Conservation (phyloP, 768 basidiomycete genomes). For the Ephemerocybe angulata region DNA sequence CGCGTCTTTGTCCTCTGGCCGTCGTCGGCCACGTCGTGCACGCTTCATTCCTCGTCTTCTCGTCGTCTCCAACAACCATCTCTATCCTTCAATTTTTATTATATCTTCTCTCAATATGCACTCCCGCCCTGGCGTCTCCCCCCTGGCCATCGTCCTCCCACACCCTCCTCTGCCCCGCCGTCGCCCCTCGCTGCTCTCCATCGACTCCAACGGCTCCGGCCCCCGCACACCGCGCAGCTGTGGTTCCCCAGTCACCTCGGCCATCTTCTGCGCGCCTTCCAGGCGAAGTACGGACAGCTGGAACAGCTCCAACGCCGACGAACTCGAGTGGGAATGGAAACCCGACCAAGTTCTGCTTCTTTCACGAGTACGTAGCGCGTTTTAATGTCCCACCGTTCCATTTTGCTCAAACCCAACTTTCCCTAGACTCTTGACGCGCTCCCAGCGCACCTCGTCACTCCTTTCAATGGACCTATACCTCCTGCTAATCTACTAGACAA, state of each 20-base stretch:
- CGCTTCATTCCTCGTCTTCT: conserved; percentile 7
- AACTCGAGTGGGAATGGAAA: conserved; percentile 69
- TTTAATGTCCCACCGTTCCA: conserved; percentile 11
- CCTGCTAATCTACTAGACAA: conserved; percentile 85
- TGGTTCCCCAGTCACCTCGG: conserved; percentile 50
- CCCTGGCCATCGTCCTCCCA: conserved; percentile 60
- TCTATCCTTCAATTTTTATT: conserved; percentile 26
- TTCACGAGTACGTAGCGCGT: conserved; percentile 47
- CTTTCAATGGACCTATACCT: conserved; percentile 80
- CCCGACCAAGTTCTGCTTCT: conserved; percentile 68
- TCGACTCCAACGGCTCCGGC: conserved; percentile 34
- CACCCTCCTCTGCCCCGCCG: conserved; percentile 51
- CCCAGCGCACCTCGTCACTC: conserved; percentile 80
- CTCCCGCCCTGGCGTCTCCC: conserved; percentile 50
- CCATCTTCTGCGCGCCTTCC: conserved; percentile 47
- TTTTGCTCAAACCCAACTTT: conserved; percentile 11
- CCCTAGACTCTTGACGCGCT: conserved; percentile 76
- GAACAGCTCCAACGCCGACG: conserved; percentile 75
- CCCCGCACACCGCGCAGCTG: conserved; percentile 61
- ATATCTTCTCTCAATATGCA: conserved; percentile 40
- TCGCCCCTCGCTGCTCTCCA: conserved; percentile 48
- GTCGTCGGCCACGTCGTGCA: conserved; percentile 12
- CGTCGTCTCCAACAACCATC: conserved; percentile 12
- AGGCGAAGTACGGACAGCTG: conserved; percentile 75
- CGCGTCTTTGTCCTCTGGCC: conserved; percentile 9